phyloP scores from a whole-genome alignment of 2,329 filamentous ascomycete species.

The Trichoderma citrinoviride region DNA sequence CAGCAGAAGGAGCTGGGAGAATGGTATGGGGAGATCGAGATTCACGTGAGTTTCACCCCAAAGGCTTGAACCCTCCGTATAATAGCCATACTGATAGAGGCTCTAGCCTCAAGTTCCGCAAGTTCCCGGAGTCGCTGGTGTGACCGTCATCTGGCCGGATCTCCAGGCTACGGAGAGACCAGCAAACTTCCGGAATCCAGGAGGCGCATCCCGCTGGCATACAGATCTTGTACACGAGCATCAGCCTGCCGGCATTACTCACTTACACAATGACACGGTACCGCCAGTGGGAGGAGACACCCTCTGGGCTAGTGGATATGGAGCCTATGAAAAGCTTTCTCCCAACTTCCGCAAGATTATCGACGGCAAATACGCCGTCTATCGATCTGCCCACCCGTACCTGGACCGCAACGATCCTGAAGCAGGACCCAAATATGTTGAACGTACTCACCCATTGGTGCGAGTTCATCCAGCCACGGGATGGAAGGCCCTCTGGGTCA shows the following conservation, averaged over 20 bases:
- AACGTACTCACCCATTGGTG: constrained; percentile 66
- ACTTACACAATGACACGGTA: constrained; percentile 67
- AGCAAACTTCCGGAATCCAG: constrained; percentile 63
- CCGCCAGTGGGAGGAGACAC: constrained; percentile 67
- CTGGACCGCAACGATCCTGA: constrained; percentile 61
- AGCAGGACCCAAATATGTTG: constrained; percentile 63
- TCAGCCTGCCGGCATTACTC: constrained; percentile 68
- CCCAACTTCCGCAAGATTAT: constrained; percentile 68
- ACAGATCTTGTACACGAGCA: constrained; percentile 68
- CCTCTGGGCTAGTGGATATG: constrained; percentile 68
- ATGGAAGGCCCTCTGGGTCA: constrained; percentile 73
- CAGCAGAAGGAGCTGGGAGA: constrained; percentile 62
- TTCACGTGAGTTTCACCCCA: constrained; percentile 55
- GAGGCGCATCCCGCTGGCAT: constrained; percentile 68
- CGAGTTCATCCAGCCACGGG: constrained; percentile 70
- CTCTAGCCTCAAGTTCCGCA: constrained; percentile 65
- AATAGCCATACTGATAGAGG: not conserved
- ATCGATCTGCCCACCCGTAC: constrained; percentile 64
- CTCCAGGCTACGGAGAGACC: constrained; percentile 59
- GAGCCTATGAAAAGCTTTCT: constrained; percentile 70
- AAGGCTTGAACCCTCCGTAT: too few relatives aligned
- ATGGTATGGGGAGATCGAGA: constrained; percentile 62
- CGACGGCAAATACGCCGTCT: constrained; percentile 64
- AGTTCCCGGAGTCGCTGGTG: constrained; percentile 64
- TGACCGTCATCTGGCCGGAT: constrained; percentile 68